A percentile compares a stretch with the other conserved stretches of the same genome.
phyloP scores from a whole-genome alignment of 805 yeast species.

The Candida dendrica region DNA sequence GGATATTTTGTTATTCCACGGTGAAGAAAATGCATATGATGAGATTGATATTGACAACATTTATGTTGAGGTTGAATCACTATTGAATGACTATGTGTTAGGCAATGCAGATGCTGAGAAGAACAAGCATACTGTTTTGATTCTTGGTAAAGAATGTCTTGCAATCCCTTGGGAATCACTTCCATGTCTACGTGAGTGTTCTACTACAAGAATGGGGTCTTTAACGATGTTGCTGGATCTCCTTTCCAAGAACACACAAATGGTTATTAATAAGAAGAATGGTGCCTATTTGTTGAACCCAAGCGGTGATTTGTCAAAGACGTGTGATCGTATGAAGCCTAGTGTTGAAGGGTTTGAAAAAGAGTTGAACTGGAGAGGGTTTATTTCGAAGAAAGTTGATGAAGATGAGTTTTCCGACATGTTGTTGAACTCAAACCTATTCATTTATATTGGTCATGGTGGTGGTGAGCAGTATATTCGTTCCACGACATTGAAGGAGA shows the following conservation, averaged over 20 bases:
- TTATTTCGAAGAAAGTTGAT: conserved; percentile 47
- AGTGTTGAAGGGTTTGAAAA: conserved; percentile 28
- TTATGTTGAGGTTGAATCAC: conserved; percentile 41
- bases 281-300: conserved; percentile 76
- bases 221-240: conserved; percentile 34
- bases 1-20: conserved; percentile 54
- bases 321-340: conserved; percentile 50
- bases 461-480: conserved; percentile 85
- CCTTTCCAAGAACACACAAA: conserved; percentile 16
- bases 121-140: conserved; percentile 53
- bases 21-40: conserved; percentile 58
- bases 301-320: conserved; percentile 61
- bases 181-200: conserved; percentile 40
- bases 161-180: conserved; percentile 88
- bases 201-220: conserved; percentile 77
- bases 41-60: conserved; percentile 55
- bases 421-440: conserved; percentile 40
- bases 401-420: conserved; percentile 43
- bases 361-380: conserved; percentile 42
- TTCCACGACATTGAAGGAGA: conserved; percentile 42
- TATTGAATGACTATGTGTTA: conserved; percentile 29
- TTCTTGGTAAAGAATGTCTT: conserved; percentile 62
- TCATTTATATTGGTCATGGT: conserved; percentile 89
- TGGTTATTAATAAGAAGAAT: conserved; percentile 18
- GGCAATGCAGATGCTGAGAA: conserved; percentile 5